A percentile compares a stretch with the other conserved stretches of the same genome.
These are phyloP conservation scores for Fusarium sp. DNA, from an alignment of 2,329 filamentous ascomycete species.

Conservation along the genomic window DNA sequence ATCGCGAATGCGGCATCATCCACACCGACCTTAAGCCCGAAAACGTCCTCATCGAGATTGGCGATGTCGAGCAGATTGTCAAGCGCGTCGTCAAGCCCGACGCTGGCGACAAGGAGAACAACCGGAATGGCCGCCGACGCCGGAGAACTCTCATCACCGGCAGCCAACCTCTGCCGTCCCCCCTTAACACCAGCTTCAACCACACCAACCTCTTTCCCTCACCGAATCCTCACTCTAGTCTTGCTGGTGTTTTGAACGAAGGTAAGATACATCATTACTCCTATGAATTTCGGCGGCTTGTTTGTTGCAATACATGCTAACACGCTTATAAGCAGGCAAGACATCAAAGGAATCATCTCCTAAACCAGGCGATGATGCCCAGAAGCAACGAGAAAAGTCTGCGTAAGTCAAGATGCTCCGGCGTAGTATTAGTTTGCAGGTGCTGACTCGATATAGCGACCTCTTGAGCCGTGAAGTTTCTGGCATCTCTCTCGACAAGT, in stretches of 20 bases:
- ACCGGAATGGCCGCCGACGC: constrained; percentile 89
- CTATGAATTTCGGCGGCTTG: background rate
- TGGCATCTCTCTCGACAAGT: constrained; percentile 90
- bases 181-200: constrained; percentile 91
- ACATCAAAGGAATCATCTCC: constrained; percentile 57
- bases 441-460: constrained; percentile 66
- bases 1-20: constrained; percentile 98
- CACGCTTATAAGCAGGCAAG: constrained; percentile 40
- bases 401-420: constrained; percentile 70
- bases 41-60: constrained; percentile 98
- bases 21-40: constrained; percentile 98
- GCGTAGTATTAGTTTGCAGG: background rate
- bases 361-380: constrained; percentile 69
- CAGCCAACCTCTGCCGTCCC: constrained; percentile 94
- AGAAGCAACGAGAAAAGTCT: constrained; percentile 91
- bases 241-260: constrained; percentile 87
- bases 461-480: constrained; percentile 92
- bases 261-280: constrained; percentile 60
- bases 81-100: constrained; percentile 94
- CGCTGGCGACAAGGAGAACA: constrained; percentile 79
- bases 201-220: constrained; percentile 76
- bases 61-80: constrained; percentile 98
- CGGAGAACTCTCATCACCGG: constrained; percentile 95
- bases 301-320: constrained; percentile 18
- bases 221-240: constrained; percentile 75